These are phyloP conservation scores for Neodidymelliopsis sp. DNA, from an alignment of 2,329 filamentous ascomycete species.

Conservation along the genomic window DNA sequence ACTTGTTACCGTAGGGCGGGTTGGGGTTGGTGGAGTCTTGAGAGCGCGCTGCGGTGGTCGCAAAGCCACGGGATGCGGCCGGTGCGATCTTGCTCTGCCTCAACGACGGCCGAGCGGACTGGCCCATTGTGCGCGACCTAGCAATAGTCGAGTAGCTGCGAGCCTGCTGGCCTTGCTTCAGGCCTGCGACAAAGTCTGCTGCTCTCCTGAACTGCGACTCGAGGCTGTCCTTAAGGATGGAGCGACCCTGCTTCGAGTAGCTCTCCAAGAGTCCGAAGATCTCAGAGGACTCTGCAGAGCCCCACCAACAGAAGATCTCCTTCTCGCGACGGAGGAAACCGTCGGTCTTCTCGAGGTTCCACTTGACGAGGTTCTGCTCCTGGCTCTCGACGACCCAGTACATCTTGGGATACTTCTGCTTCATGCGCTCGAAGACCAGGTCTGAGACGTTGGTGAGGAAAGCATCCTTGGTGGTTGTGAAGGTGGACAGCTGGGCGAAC, in stretches of 20 bases:
- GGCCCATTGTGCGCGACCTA: slow-evolving; percentile 48
- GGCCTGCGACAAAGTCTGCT: slow-evolving; percentile 71
- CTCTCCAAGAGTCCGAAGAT: slow-evolving; percentile 84
- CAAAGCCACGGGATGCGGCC: slow-evolving; percentile 58
- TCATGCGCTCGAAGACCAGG: slow-evolving; percentile 91
- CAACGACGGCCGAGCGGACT: slow-evolving; percentile 36
- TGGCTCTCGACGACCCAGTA: slow-evolving; percentile 97
- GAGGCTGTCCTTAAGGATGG: slow-evolving; percentile 89
- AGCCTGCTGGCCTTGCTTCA: slow-evolving; percentile 67
- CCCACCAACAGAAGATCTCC: slow-evolving; percentile 96
- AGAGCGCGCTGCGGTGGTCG: slow-evolving; percentile 56
- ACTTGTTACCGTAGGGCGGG: slow-evolving; percentile 87
- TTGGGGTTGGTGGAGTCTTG: slow-evolving; percentile 77
- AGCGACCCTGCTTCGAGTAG: slow-evolving; percentile 80
- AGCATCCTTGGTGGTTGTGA: slow-evolving; percentile 91
- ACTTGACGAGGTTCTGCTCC: slow-evolving; percentile 88
- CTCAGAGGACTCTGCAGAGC: slow-evolving; percentile 80
- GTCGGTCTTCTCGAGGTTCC: slow-evolving; percentile 98
- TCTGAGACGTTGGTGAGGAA: slow-evolving; percentile 96
- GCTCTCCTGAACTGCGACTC: slow-evolving; percentile 84
- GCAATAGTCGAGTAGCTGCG: slow-evolving; percentile 67
- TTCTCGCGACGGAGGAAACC: slow-evolving; percentile 86
- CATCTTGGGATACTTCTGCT: slow-evolving; percentile 89
- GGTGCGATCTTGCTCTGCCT: slow-evolving; percentile 44
- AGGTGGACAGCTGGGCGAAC: slow-evolving; percentile 84